Conservation (phyloP, 805 yeast species). For the Pichia cephalocereana region DNA sequence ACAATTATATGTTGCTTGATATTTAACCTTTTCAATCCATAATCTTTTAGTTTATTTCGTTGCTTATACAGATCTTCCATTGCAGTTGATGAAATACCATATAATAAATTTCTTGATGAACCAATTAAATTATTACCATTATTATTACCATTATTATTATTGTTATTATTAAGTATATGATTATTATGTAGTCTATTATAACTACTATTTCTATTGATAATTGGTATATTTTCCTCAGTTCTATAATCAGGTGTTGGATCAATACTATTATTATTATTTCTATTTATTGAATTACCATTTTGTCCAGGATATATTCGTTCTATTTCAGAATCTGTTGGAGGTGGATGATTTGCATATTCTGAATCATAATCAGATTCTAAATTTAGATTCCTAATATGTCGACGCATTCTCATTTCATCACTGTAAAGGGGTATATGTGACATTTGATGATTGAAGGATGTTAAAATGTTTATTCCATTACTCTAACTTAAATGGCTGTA, state of each 20-base stretch:
- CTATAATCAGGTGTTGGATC: too few species aligned
- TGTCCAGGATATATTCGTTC: constrained; percentile 4
- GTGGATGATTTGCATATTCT: constrained; percentile 33
- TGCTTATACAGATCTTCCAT: constrained; percentile 20
- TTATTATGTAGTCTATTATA: neutral
- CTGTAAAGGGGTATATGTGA: too few species aligned
- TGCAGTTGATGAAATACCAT: constrained; percentile 22
- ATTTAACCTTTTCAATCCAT: constrained; percentile 64
- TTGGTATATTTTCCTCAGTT: too few species aligned
- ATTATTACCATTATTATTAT: neutral
- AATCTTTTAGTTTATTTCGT: constrained; percentile 35
- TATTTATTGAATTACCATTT: too few species aligned
- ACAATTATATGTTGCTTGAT: constrained; percentile 69
- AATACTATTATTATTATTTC: too few species aligned
- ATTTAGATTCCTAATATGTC: constrained; percentile 1
- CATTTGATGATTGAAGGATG: too few species aligned
- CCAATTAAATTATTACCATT: neutral
- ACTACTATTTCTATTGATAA: too few species aligned
- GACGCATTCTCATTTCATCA: neutral
- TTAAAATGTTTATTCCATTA: too few species aligned
- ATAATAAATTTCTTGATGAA: constrained; percentile 5
- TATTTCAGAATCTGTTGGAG: constrained; percentile 28
- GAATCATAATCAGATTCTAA: constrained; percentile 14
- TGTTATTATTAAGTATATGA: neutral
- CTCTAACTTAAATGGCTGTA: too few species aligned